Conservation (phyloP, 1,284 basidiomycete species). For the Rhodotorula glutinis region DNA sequence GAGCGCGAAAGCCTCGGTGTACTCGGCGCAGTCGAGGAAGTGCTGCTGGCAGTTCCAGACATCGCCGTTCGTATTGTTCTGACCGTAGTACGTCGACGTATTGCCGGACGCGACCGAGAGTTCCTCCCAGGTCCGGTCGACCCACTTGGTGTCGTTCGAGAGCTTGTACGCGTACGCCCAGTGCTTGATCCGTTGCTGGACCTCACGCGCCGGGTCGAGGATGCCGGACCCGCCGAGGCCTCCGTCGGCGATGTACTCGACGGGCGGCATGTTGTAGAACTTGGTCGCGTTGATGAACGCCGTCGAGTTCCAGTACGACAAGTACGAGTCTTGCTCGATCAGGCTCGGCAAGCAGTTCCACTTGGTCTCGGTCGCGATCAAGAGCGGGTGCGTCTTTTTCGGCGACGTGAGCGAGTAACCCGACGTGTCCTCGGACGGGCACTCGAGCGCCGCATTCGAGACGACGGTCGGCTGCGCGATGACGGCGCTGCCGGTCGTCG, state of each 20-base stretch:
- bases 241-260: conserved; percentile 43
- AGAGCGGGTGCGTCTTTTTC: conserved; percentile 77
- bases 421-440: conserved; percentile 60
- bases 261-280: conserved; percentile 56
- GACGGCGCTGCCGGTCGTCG: conserved; percentile 68
- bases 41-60: conserved; percentile 58
- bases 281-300: conserved; percentile 83
- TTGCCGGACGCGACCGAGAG: conserved; percentile 65
- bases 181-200: conserved; percentile 88
- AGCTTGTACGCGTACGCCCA: conserved; percentile 87
- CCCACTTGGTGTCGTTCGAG: conserved; percentile 82
- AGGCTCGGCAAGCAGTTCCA: conserved; percentile 77
- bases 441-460: conserved; percentile 64
- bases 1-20: conserved; percentile 78
- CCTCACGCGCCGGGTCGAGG: conserved; percentile 81
- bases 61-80: conserved; percentile 44
- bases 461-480: conserved; percentile 72
- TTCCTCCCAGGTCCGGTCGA: conserved; percentile 79
- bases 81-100: conserved; percentile 58
- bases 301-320: conserved; percentile 82
- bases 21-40: conserved; percentile 90
- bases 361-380: conserved; percentile 87
- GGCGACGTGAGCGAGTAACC: conserved; percentile 51
- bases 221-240: conserved; percentile 67
- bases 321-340: conserved; percentile 76